Conservation (phyloP, 2,329 filamentous ascomycete species). For the Diplodia seriata region DNA sequence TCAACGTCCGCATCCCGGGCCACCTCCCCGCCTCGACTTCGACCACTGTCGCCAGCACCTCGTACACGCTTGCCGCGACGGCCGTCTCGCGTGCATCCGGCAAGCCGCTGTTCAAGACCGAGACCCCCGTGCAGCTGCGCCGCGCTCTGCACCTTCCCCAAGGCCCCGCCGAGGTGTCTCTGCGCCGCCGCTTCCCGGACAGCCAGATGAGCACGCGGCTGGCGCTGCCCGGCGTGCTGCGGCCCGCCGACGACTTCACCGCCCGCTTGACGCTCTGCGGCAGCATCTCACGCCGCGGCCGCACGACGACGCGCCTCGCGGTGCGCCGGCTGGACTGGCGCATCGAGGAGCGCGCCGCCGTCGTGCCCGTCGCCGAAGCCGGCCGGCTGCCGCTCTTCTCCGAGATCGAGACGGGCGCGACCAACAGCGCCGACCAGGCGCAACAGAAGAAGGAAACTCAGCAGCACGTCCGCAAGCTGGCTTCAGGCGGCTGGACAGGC, state of each 20-base stretch:
- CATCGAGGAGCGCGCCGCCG: constrained; percentile 6
- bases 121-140: neutral
- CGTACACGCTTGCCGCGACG: constrained; percentile 4
- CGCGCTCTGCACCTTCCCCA: constrained; percentile 2
- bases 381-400: neutral
- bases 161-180: neutral
- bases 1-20: constrained; percentile 21
- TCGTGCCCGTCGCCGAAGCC: neutral
- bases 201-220: neutral
- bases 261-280: neutral
- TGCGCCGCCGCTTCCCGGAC: constrained; percentile 19
- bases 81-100: neutral
- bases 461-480: constrained; percentile 10
- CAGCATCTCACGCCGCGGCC: constrained; percentile 13
- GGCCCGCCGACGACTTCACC: neutral
- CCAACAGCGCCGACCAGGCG: neutral
- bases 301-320: constrained; percentile 5
- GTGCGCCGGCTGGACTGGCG: constrained; percentile 17
- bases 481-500: constrained; percentile 3
- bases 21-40: constrained; percentile 12
- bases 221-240: neutral
- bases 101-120: constrained; percentile 1
- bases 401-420: neutral
- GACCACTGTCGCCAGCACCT: constrained; percentile 11
- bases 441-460: neutral